A percentile compares a stretch with the other conserved stretches of the same genome.
Evolutionary conservation across 305 asterid species (phyloP).

Genomic region (Euphrasia arctica): DNA sequence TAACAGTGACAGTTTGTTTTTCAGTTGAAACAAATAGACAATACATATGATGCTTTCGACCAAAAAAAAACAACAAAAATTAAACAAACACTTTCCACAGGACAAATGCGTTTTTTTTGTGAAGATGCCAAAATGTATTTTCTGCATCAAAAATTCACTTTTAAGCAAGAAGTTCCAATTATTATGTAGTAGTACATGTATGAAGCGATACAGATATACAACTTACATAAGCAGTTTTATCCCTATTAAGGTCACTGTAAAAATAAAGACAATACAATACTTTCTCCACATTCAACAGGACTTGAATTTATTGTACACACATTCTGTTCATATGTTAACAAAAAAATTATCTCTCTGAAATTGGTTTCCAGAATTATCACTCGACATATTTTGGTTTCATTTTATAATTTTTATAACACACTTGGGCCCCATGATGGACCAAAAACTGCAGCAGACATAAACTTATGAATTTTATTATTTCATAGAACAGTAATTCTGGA

Average conservation of each 20-base stretch:
- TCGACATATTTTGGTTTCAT: neutral
- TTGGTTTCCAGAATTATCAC: slow-evolving; percentile 1
- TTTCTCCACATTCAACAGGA: neutral
- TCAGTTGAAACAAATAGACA: slow-evolving; percentile 8
- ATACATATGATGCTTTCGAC: neutral
- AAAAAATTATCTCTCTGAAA: neutral
- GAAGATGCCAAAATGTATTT: neutral
- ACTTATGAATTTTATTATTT: neutral
- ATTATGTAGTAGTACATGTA: neutral
- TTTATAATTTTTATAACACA: neutral
- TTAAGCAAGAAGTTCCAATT: neutral
- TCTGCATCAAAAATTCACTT: neutral
- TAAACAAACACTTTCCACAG: neutral
- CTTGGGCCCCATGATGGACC: neutral
- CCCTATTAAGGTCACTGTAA: neutral
- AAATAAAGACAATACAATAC: neutral
- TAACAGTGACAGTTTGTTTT: slow-evolving; percentile 7
- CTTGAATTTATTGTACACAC: neutral
- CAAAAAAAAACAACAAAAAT: neutral
- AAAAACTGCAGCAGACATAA: neutral
- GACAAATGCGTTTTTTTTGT: neutral
- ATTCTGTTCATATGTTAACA: neutral
- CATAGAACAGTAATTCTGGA: neutral
- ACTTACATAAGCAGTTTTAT: neutral
- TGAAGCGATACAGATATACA: slow-evolving; percentile 1